phyloP scores from a whole-genome alignment of 1,284 basidiomycete genomes.

The Pulveroboletus sp. region DNA sequence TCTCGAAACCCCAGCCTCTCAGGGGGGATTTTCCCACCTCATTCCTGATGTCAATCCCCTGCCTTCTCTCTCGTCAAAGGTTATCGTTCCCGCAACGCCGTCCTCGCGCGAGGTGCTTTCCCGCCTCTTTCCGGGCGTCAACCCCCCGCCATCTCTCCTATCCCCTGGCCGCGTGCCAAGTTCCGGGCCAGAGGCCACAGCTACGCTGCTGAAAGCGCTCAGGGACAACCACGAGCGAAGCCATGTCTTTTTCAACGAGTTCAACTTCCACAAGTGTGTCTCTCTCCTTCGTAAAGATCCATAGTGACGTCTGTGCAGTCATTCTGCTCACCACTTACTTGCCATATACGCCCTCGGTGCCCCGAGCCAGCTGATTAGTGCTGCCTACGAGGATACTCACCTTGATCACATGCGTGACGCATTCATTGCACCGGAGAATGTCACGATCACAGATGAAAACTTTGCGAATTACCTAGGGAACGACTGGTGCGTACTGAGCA shows the following conservation, averaged over 20 bases:
- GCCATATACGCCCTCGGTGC: conserved; percentile 47
- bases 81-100: conserved; percentile 14
- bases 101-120: conserved; percentile 15
- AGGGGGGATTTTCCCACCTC: too few relatives aligned
- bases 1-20: too few relatives aligned
- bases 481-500: conserved; percentile 35
- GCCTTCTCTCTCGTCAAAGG: too few relatives aligned
- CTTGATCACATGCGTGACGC: conserved; percentile 35
- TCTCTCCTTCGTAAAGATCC: not conserved
- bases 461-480: conserved; percentile 47
- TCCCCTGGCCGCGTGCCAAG: conserved; percentile 34
- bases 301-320: too few relatives aligned
- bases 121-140: conserved; percentile 27
- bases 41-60: too few relatives aligned
- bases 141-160: conserved; percentile 28
- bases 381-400: conserved; percentile 37
- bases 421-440: conserved; percentile 40
- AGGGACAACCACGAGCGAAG: conserved; percentile 31
- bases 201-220: conserved; percentile 25
- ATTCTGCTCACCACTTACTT: conserved; percentile 45
- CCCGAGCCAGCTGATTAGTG: conserved; percentile 36
- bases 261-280: conserved; percentile 32
- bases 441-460: conserved; percentile 42
- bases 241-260: conserved; percentile 32
- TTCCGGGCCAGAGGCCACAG: conserved; percentile 18